Evolutionary conservation across 2,329 filamentous ascomycete genomes (phyloP), one percentile per base, ranked within the genome.

Genomic region (Ophiostoma novo-ulmi): DNA sequence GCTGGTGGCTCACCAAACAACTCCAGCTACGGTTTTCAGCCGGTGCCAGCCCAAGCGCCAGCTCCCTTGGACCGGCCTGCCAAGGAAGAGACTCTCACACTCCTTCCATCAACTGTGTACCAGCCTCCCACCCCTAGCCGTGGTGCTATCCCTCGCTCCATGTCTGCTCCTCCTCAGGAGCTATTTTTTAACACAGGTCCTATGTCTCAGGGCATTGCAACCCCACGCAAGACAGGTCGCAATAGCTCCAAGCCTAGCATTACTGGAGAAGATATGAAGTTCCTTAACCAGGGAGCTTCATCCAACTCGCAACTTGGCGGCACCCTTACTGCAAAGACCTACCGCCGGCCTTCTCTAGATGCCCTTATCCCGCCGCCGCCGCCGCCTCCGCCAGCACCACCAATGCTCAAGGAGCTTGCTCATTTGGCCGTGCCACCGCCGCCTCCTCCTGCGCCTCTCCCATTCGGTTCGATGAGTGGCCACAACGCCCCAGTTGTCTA

Each of bases 341-440:
- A 76, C 55, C 80, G 83, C 48, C 80, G 81, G 10, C 79, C 82
- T n/a, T 85, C 85, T 0, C 81, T 84, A 58, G 84, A 87, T 69
- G 80, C 85, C 69, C 76, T 79, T 58, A 78, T 84, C 35, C 83
- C 83, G 0, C 85, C 83, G 0, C 83, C 84, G 1, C 85, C 85
- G 0, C 85, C 85, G 0, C 85, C 86, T 0, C 83, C 85, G 0
- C 85, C 85, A 0, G 85, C 86, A 0, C 83, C 85, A 4, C 84
- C 85, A 0, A 81, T 89, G 73, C 77, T 90, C 48, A 88, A 85
- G 78, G 87, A 90, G 77, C 82, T 90, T 13, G 85, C 87, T 74
- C 88, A 90, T 77, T 78, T 90, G 36, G 86, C 86, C 31, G 81
- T 79, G 35, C 87, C 87, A 1, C 87, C 87, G 0, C 87, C 88